phyloP scores from a whole-genome alignment of 2,329 filamentous ascomycete species.

The Pseudogymnoascus sp. region DNA sequence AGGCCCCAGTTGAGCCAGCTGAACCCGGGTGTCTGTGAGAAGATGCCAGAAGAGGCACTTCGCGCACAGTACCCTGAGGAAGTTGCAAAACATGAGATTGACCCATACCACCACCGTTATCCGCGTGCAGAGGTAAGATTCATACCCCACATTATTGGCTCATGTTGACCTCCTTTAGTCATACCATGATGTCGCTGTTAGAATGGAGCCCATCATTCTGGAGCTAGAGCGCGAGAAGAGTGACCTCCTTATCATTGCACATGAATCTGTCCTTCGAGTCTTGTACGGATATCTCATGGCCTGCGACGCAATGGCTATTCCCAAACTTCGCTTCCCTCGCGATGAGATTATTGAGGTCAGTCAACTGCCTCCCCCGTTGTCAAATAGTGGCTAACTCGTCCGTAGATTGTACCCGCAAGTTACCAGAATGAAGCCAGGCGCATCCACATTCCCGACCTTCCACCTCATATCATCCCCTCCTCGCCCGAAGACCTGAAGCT shows the following conservation, averaged over 20 bases:
- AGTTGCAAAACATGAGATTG: conserved; percentile 81
- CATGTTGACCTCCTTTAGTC: conserved; percentile 46
- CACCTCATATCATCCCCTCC: conserved; percentile 56
- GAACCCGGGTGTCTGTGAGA: conserved; percentile 93
- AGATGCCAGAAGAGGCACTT: conserved; percentile 77
- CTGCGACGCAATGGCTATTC: conserved; percentile 90
- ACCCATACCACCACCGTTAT: conserved; percentile 95
- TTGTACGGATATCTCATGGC: conserved; percentile 98
- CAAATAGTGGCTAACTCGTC: conserved; percentile 1
- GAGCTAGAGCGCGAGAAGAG: conserved; percentile 95
- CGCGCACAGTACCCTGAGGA: conserved; percentile 80
- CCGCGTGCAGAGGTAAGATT: conserved; percentile 74
- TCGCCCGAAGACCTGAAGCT: conserved; percentile 77
- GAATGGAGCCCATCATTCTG: conserved; percentile 93
- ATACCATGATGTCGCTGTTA: conserved; percentile 96
- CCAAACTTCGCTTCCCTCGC: conserved; percentile 83
- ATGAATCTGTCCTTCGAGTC: conserved; percentile 94
- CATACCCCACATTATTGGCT: conserved; percentile 8
- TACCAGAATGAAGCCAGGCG: conserved; percentile 95
- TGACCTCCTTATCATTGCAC: conserved; percentile 94
- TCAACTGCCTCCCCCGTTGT: background rate
- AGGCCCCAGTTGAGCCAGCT: conserved; percentile 95
- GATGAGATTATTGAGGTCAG: conserved; percentile 89
- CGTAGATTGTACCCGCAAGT: conserved; percentile 78
- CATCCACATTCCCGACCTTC: conserved; percentile 69